Evolutionary conservation across 148 eudicot species (phyloP).

Genomic region (Amaranthus hypochondriacus): DNA sequence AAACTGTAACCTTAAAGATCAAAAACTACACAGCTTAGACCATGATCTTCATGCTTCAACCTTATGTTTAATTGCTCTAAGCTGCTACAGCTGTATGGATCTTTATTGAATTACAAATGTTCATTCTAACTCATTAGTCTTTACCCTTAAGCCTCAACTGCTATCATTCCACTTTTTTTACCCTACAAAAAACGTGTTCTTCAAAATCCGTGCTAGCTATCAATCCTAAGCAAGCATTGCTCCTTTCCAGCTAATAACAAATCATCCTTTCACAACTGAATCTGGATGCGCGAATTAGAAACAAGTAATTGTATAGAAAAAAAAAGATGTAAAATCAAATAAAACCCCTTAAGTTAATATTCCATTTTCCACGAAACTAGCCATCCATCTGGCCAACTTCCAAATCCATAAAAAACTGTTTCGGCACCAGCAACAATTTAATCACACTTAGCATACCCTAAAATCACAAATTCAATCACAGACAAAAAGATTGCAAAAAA

Average conservation of each 20-base stretch:
- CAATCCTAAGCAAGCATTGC: not conserved
- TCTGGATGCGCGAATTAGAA: not conserved
- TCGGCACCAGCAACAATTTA: no score
- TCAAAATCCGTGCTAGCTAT: not conserved
- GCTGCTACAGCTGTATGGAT: not conserved
- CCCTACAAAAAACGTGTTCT: not conserved
- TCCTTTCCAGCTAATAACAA: not conserved
- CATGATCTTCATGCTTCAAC: not conserved
- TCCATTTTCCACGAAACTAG: no score
- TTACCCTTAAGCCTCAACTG: not conserved
- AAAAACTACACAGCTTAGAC: not conserved
- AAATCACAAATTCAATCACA: not conserved
- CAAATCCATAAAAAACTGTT: not conserved
- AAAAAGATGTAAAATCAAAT: not conserved
- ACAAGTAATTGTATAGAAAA: not conserved
- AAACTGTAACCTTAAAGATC: no score
- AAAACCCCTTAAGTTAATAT: no score
- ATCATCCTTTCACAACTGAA: not conserved
- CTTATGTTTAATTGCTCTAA: not conserved
- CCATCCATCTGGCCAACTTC: not conserved
- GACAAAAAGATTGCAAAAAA: not conserved
- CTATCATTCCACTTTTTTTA: no score
- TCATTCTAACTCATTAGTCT: not conserved
- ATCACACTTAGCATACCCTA: not conserved
- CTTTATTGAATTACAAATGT: not conserved